phyloP scores from a whole-genome alignment of 305 asterid species.

The Fraxinus platypoda region DNA sequence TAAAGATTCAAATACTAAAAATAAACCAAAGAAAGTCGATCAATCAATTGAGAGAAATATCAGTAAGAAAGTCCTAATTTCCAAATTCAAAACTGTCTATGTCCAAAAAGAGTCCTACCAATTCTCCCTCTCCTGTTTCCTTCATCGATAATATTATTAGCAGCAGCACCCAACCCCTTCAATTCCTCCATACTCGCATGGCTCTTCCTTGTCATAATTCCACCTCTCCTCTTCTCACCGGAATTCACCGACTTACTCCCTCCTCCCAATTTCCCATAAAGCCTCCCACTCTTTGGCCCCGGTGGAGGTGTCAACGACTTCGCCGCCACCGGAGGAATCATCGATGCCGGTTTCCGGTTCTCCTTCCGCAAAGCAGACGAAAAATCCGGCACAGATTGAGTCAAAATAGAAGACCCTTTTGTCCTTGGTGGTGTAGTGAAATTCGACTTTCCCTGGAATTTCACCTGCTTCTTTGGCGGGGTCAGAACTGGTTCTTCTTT shows the following conservation, averaged over 20 bases:
- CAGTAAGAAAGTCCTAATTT: background rate
- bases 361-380: slow-evolving; percentile 73
- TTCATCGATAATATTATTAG: slow-evolving; percentile 35
- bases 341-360: slow-evolving; percentile 64
- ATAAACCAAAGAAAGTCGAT: background rate
- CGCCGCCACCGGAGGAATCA: slow-evolving; percentile 45
- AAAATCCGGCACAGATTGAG: slow-evolving; percentile 89
- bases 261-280: slow-evolving; percentile 44
- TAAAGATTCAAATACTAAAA: background rate
- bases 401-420: slow-evolving; percentile 42
- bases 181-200: slow-evolving; percentile 65
- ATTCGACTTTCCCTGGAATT: slow-evolving; percentile 48
- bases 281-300: slow-evolving; percentile 43
- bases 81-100: slow-evolving; percentile 43
- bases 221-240: slow-evolving; percentile 68
- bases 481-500: slow-evolving; percentile 20
- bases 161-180: slow-evolving; percentile 53
- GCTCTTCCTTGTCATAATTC: slow-evolving; percentile 68
- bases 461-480: slow-evolving; percentile 64
- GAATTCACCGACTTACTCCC: slow-evolving; percentile 76
- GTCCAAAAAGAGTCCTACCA: slow-evolving; percentile 47
- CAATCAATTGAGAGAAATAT: background rate
- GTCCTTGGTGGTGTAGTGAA: slow-evolving; percentile 52
- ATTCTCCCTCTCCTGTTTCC: slow-evolving; percentile 44
- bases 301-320: slow-evolving; percentile 56